Evolutionary conservation across 768 basidiomycete genomes (phyloP).

Genomic region (Boletus bicolor): DNA sequence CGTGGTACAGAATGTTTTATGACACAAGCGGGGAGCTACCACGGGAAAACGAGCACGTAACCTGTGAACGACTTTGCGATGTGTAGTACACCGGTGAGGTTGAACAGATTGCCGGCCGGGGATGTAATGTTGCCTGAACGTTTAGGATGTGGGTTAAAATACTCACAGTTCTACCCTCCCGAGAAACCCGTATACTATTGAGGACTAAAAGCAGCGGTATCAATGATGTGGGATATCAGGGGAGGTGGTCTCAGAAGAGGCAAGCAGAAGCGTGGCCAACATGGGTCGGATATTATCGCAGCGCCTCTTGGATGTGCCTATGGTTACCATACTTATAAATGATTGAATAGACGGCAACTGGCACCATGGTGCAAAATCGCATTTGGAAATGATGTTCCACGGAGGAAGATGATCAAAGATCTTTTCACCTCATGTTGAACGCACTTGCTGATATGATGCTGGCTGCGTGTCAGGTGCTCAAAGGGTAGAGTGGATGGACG

Average conservation of each 20-base stretch:
- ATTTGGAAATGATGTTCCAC: slow-evolving; percentile 24
- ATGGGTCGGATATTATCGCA: slow-evolving; percentile 33
- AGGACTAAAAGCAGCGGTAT: slow-evolving; percentile 23
- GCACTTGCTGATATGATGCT: slow-evolving; percentile 31
- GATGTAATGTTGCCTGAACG: slow-evolving; percentile 8
- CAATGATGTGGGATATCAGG: slow-evolving; percentile 21
- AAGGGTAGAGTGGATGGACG: slow-evolving; percentile 20
- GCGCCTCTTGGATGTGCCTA: slow-evolving; percentile 23
- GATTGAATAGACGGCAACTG: slow-evolving; percentile 30
- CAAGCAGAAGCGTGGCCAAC: slow-evolving; percentile 20
- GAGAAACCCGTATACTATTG: slow-evolving; percentile 13
- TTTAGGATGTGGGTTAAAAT: slow-evolving; percentile 12
- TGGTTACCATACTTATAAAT: slow-evolving; percentile 24
- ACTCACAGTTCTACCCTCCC: slow-evolving; percentile 9
- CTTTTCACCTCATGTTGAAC: slow-evolving; percentile 31
- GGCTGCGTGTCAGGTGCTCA: slow-evolving; percentile 27
- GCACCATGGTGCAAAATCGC: slow-evolving; percentile 19
- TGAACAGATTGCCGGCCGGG: slow-evolving; percentile 14
- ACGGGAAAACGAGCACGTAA: slow-evolving; percentile 23
- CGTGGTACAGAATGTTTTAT: background rate
- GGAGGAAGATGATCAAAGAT: slow-evolving; percentile 26
- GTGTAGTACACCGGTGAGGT: slow-evolving; percentile 4
- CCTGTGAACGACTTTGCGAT: slow-evolving; percentile 9
- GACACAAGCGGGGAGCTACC: slow-evolving; percentile 3
- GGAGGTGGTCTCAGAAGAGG: slow-evolving; percentile 18